Base-by-base conservation (phyloP, 768 basidiomycete genomes). In the Rhodotorula paludigena region DNA sequence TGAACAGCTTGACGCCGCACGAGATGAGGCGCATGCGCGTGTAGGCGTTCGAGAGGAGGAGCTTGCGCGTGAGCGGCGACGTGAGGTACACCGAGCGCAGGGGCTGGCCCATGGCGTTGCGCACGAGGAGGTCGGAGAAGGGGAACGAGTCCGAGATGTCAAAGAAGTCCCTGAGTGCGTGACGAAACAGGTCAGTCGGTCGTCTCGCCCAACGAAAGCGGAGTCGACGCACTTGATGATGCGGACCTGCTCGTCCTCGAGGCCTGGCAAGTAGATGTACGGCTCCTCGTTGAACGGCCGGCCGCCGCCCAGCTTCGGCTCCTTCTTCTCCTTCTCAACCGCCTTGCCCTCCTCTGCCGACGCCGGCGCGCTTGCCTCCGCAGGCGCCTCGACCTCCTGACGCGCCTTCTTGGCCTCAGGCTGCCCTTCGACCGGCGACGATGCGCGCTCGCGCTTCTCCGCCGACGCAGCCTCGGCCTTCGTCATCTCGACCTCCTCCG, bases 1-100 rank as follows among this genome's bases (percentile, higher is more conserved):
- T 84, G 78, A 98, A 89, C 20, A 92, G 86, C 78, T 96, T 94
- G 47, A 92, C 92, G 28, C 96, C 96, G n/a, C 89, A 88, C 21
- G 89, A 86, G 74, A 92, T 87, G 59, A 99, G 85, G 3, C 96
- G 86, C 62, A 97, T 83, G 35, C 87, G 86, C 36, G 84, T 83
- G 77, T 87, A 93, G 76, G 90, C 86, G 77, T 98, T 99, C 76
- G 86, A 80, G 59, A 81, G 75, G 63, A 97, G 83, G 67, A 98
- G 81, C n/a, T 82, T 79, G 78, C 89, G 90, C 76, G 94, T 88
- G 73, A 89, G 80, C 73, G 86, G 84, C 76, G 93, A 96, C 63
- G 87, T 86, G 66, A 98, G 81, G 81, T 97, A 98, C 54, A 98
- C 82, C 14, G 89, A 88, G 47, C 92, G 87, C 36, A 85, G 84